Base-by-base conservation (phyloP, 2,329 filamentous ascomycete genomes). In the Grosmannia serpens region DNA sequence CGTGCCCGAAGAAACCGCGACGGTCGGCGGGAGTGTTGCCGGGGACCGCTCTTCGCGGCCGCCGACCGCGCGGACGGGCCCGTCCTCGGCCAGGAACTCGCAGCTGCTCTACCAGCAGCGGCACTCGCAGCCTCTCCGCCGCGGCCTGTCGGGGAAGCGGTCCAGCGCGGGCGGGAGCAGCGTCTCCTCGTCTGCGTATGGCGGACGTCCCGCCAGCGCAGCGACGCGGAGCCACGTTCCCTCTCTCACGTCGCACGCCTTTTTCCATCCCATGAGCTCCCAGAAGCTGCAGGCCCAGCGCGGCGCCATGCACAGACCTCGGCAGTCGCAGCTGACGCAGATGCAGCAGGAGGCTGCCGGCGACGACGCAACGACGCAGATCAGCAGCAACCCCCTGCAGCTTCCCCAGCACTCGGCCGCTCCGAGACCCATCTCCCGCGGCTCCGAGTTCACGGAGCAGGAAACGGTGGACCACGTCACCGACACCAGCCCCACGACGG, bases 181-280 rank as follows among this genome's bases (percentile, higher is more conserved):
- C 64, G 62, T 74, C 31, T 73, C 70, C 33, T 75, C 70, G 22
- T 75, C 70, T 22, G 61, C 58, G 1, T 62, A 62, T 35, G 78
- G 70, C 69, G 83, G 72, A 64, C 79, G 79, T 63, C 86, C 77
- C 57, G 79, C 77, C 20, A 92, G 86, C 64, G 79, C 88, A 49
- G 78, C 87, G 52, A 91, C 86, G 69, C 83, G 86, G 67, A 94
- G 89, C 49, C 94, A 99, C 76, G 91, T 95, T 24, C 91, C 94
- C 1, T 91, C 88, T 1, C 76, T 99, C 57, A 87, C 90, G 3
- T 91, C 90, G 20, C 88, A 92, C 67, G 92, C 89, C 57, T 97
- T 99, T 75, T 96, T 95, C 69, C 87, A 87, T 26, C 94, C 94
- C 46, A 95, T 99, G 90, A 97, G 91, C 74, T 95, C 92, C 27